Base-by-base conservation (phyloP, 1,139 yeast species). In the Tardiomyces blankii region DNA sequence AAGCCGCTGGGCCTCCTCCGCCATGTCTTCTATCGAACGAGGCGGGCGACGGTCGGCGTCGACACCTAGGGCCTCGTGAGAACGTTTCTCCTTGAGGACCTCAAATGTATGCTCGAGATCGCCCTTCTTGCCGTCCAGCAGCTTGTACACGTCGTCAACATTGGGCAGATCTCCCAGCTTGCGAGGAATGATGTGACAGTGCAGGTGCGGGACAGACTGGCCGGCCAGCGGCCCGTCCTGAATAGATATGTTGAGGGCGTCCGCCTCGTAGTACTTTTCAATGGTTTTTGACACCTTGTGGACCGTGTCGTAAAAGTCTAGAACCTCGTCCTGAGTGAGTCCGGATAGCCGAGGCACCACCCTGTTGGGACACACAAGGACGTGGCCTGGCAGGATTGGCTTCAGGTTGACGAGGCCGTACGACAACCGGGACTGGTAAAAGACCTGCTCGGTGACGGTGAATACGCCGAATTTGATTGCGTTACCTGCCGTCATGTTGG, bases 151-250 rank as follows among this genome's bases (percentile, higher is more conserved):
- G 40, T 74, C 77, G 58, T 87, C 95, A 1, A 86, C 88, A 46
- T 67, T 55, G 2, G 64, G 63, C 51, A 76, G 73, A 38, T 80
- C 83, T 54, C 83, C 82, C 9, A 66, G 62, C 46, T 70, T 69
- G 40, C 98, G 70, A 3, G 98, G 98, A 32, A 91, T 87, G 16
- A 91, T 66, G 62, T 91, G 98, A 32, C 96, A 82, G 62, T 91
- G 98, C 25, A 91, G 72, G 63, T 91, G 98, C 2, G 96, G 95
- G 1, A 91, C 81, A 16, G 91, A 78, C 61, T 91, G 98, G 3
- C 98, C 98, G 2, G 96, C 91, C 46, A 86, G 87, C 0, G 91
- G 86, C 0, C 98, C 98, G 61, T 91, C 98, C 61, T 91, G 98
- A 48, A 91, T 86, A 14, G 96, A 88, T 28, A 91, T 74, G 59